Percentiles rank a stretch among this genome's conserved stretches.
Evolutionary conservation across 805 yeast species (phyloP).

Genomic region (Zygosaccharomyces rouxii): DNA sequence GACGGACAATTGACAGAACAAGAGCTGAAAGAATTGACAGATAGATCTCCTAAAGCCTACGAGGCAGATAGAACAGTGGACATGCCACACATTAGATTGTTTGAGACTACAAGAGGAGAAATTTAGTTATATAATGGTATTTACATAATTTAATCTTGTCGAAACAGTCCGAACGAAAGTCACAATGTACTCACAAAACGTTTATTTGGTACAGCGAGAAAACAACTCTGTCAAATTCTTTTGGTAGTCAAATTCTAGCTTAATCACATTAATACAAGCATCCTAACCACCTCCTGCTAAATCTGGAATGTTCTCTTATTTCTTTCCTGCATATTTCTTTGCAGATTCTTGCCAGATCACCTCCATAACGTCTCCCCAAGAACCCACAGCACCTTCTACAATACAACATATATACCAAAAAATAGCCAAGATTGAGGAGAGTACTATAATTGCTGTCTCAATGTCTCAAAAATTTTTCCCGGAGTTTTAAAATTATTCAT

Average conservation of each 20-base stretch:
- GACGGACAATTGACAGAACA: slow-evolving; percentile 32
- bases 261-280: too few species aligned
- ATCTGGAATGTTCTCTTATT: too few species aligned
- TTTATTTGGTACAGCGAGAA: not conserved
- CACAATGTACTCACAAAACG: not conserved
- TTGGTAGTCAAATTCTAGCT: not conserved
- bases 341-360: too few species aligned
- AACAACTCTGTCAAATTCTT: not conserved
- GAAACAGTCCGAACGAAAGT: not conserved
- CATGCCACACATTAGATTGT: slow-evolving; percentile 37
- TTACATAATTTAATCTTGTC: not conserved
- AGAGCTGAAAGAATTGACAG: slow-evolving; percentile 49
- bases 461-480: not conserved
- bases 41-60: slow-evolving; percentile 46
- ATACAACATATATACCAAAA: not conserved
- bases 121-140: not conserved
- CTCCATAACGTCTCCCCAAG: not conserved
- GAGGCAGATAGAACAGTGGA: slow-evolving; percentile 22
- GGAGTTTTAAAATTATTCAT: not conserved
- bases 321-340: too few species aligned
- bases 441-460: not conserved
- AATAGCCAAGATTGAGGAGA: not conserved
- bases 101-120: slow-evolving; percentile 36
- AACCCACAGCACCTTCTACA: not conserved
- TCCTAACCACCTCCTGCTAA: too few species aligned